Conservation (phyloP, 257 asterid species). For the Nicotiana benthamiana region DNA sequence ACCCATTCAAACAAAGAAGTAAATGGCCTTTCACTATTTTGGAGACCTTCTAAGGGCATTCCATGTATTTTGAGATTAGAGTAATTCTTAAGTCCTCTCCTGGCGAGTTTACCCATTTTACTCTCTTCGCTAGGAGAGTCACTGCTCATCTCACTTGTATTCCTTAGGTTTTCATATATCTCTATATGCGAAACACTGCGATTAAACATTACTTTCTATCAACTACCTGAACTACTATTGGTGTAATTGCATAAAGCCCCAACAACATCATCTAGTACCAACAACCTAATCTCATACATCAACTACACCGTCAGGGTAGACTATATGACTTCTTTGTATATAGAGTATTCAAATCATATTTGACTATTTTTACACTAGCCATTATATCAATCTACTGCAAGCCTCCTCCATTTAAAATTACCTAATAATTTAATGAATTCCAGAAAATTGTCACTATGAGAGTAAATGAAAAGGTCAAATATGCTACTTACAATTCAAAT, state of each 20-base stretch:
- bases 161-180: not conserved
- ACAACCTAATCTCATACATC: not conserved
- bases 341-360: not conserved
- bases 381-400: not conserved
- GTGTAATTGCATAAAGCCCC: not conserved
- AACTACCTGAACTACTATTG: not conserved
- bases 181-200: no score
- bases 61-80: not conserved
- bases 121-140: no score
- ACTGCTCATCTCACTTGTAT: not conserved
- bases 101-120: no score
- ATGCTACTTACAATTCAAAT: not conserved
- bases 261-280: not conserved
- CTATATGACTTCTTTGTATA: not conserved
- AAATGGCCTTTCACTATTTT: not conserved
- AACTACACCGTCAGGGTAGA: not conserved
- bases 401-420: not conserved
- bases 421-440: not conserved
- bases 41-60: not conserved
- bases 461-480: not conserved
- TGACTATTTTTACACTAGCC: not conserved
- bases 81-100: not conserved
- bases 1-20: not conserved
- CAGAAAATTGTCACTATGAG: not conserved
- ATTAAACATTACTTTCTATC: not conserved